Conservation (phyloP, 495 filamentous ascomycete genomes). For the Penicillium parvum region DNA sequence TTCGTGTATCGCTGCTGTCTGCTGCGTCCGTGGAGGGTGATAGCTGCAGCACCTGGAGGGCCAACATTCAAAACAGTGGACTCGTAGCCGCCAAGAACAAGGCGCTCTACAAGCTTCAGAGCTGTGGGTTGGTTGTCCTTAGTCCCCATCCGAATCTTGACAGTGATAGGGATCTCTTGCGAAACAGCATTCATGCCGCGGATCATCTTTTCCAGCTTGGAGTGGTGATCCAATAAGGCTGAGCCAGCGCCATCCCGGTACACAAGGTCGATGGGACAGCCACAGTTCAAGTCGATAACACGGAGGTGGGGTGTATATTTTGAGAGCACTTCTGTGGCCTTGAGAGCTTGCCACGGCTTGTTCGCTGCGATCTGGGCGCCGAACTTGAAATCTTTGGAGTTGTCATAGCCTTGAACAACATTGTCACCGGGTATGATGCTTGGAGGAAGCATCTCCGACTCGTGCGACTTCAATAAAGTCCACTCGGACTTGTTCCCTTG, state of each 20-base stretch:
- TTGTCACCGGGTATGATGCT: slow-evolving; percentile 38
- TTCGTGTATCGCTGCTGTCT: slow-evolving; percentile 91
- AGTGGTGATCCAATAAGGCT: slow-evolving; percentile 79
- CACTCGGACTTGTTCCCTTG: slow-evolving; percentile 89
- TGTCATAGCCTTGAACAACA: slow-evolving; percentile 69
- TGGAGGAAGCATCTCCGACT: slow-evolving; percentile 69
- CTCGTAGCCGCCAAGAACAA: slow-evolving; percentile 72
- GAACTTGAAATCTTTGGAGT: slow-evolving; percentile 77
- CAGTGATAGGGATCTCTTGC: slow-evolving; percentile 79
- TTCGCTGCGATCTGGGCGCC: slow-evolving; percentile 88
- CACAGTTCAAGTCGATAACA: slow-evolving; percentile 91
- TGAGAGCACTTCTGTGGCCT: slow-evolving; percentile 77
- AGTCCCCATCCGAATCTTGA: slow-evolving; percentile 92
- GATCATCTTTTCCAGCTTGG: slow-evolving; percentile 86
- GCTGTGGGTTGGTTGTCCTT: slow-evolving; percentile 75
- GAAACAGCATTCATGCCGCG: slow-evolving; percentile 93
- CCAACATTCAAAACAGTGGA: slow-evolving; percentile 54
- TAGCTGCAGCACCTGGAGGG: slow-evolving; percentile 77
- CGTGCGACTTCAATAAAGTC: slow-evolving; percentile 88
- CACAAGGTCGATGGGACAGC: slow-evolving; percentile 92
- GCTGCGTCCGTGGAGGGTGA: slow-evolving; percentile 90
- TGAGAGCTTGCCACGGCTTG: slow-evolving; percentile 81
- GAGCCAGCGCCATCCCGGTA: slow-evolving; percentile 84
- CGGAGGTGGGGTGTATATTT: slow-evolving; percentile 73
- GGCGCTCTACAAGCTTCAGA: slow-evolving; percentile 72